Evolutionary conservation across 805 yeast genomes (phyloP).

Genomic region (Candida multigemmis): DNA sequence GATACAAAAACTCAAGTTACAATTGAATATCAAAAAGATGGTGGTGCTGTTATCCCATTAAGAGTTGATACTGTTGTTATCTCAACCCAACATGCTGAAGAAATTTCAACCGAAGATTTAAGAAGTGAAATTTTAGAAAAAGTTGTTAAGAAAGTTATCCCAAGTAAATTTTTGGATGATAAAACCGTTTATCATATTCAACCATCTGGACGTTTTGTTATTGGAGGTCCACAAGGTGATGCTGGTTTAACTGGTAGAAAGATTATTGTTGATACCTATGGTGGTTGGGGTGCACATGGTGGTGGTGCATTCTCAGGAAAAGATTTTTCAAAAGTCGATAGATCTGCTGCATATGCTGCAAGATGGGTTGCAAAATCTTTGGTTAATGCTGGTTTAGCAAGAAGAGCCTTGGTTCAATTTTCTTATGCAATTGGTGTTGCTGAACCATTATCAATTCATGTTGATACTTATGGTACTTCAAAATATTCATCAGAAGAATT

Average conservation of each 20-base stretch:
- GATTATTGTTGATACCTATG: slow-evolving; percentile 98
- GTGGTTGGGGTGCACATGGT: slow-evolving; percentile 99
- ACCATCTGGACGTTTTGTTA: slow-evolving; percentile 99
- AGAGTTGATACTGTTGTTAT: slow-evolving; percentile 98
- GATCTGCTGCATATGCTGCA: slow-evolving; percentile 99
- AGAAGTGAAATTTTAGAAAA: slow-evolving; percentile 71
- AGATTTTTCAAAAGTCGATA: slow-evolving; percentile 99
- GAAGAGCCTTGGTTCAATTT: slow-evolving; percentile 96
- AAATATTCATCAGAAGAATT: slow-evolving; percentile 81
- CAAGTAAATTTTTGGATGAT: slow-evolving; percentile 83
- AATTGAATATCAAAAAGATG: slow-evolving; percentile 87
- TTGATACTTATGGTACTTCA: slow-evolving; percentile 97
- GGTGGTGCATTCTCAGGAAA: slow-evolving; percentile 99
- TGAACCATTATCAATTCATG: slow-evolving; percentile 95
- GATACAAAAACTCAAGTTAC: slow-evolving; percentile 99
- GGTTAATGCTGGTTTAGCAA: slow-evolving; percentile 89
- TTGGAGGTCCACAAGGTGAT: slow-evolving; percentile 99
- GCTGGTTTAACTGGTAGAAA: slow-evolving; percentile 99
- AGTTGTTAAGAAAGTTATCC: slow-evolving; percentile 86
- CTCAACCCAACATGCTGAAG: slow-evolving; percentile 97
- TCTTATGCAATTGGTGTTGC: slow-evolving; percentile 99
- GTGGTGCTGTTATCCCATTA: slow-evolving; percentile 91
- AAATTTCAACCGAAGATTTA: slow-evolving; percentile 86
- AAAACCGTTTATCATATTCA: slow-evolving; percentile 96
- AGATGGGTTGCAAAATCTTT: slow-evolving; percentile 99